Evolutionary conservation across 1,284 basidiomycete genomes (phyloP).

Genomic region (Rhodotorula sp.): DNA sequence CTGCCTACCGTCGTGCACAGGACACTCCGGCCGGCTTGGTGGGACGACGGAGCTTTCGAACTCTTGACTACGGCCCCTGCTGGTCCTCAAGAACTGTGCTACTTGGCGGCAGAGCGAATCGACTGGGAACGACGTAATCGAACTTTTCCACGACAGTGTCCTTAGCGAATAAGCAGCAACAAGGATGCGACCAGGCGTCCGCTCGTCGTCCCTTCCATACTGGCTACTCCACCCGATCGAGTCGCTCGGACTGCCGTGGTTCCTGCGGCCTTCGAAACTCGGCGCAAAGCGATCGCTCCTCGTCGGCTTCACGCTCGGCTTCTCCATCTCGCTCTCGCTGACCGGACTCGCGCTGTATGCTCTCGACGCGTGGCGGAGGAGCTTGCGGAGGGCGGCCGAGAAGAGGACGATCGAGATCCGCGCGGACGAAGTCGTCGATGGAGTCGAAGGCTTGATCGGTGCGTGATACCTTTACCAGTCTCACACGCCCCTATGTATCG

Average conservation of each 20-base stretch:
- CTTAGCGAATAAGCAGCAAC: not conserved
- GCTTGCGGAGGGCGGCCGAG: slow-evolving; percentile 7
- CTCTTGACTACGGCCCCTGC: too few species aligned
- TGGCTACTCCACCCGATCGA: slow-evolving; percentile 2
- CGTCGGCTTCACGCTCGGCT: slow-evolving; percentile 35
- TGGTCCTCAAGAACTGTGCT: too few species aligned
- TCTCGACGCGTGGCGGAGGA: slow-evolving; percentile 26
- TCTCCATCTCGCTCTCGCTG: slow-evolving; percentile 32
- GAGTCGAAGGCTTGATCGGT: slow-evolving; percentile 65
- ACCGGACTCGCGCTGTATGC: slow-evolving; percentile 34
- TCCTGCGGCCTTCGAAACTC: slow-evolving; percentile 29
- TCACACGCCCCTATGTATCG: not conserved
- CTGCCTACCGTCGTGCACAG: too few species aligned
- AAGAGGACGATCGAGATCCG: slow-evolving; percentile 61
- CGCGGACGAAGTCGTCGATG: slow-evolving; percentile 56
- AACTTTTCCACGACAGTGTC: not conserved
- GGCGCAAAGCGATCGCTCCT: slow-evolving; percentile 22
- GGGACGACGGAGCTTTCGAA: too few species aligned
- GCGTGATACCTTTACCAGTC: slow-evolving; percentile 33
- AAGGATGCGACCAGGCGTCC: not conserved
- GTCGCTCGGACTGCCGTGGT: slow-evolving; percentile 19
- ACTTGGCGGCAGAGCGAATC: too few species aligned
- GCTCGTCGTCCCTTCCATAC: not conserved
- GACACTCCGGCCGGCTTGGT: too few species aligned
- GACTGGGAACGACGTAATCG: not conserved